Evolutionary conservation across 169 alveolate species (phyloP).

Genomic region (Plasmodium gonderi): DNA sequence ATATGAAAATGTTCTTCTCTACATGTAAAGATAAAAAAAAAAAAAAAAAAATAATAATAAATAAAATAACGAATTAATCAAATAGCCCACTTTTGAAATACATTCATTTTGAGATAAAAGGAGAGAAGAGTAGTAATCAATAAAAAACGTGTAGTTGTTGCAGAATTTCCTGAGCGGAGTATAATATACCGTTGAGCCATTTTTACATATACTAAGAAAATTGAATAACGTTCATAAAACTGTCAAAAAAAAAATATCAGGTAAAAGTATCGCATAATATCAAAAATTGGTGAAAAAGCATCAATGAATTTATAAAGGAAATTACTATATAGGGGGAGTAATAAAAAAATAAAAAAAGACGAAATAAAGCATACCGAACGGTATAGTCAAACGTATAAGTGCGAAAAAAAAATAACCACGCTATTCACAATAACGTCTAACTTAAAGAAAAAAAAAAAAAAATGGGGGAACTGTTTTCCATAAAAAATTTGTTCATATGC

Average conservation of each 20-base stretch:
- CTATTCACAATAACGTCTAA: background rate
- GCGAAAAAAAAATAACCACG: background rate
- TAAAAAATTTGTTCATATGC: slow-evolving; percentile 58
- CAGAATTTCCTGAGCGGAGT: too few relatives aligned
- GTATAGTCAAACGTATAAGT: too few relatives aligned
- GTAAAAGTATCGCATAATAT: background rate
- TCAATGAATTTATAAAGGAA: background rate
- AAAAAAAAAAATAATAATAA: too few relatives aligned
- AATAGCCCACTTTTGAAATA: too few relatives aligned
- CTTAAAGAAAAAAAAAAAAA: background rate
- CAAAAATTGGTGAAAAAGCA: background rate
- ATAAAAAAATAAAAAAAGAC: background rate
- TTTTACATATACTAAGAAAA: background rate
- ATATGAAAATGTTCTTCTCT: background rate
- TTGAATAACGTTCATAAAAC: too few relatives aligned
- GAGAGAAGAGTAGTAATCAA: too few relatives aligned
- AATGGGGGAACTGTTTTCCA: slow-evolving; percentile 47
- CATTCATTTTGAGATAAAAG: too few relatives aligned
- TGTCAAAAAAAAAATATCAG: too few relatives aligned
- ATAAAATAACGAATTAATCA: too few relatives aligned
- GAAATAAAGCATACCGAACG: too few relatives aligned
- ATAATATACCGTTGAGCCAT: background rate
- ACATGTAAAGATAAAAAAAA: background rate
- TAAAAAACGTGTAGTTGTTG: too few relatives aligned
- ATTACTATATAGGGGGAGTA: background rate